A percentile compares a stretch with the other conserved stretches of the same genome.
Conservation (phyloP, 2,329 filamentous ascomycete species). For the Colletotrichum sp. region DNA sequence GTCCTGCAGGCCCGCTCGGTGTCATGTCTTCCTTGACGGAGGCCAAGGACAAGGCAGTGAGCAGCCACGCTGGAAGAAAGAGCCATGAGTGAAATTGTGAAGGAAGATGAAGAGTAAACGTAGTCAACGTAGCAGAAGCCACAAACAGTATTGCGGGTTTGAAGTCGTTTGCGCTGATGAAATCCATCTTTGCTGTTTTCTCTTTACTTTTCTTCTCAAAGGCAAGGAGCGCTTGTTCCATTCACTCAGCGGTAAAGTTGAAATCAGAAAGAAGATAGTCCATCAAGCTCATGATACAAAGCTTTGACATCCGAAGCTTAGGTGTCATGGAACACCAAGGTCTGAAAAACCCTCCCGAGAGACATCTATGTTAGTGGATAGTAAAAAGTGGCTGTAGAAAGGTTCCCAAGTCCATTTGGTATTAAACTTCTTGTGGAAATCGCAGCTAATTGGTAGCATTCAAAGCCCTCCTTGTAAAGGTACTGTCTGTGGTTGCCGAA, state of each 20-base stretch:
- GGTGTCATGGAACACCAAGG: not conserved
- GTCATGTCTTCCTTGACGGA: not conserved
- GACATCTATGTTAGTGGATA: not conserved
- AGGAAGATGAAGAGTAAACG: not conserved
- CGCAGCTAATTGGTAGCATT: not conserved
- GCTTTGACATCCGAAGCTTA: not conserved
- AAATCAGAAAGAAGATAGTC: rapidly evolving
- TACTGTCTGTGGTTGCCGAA: not conserved
- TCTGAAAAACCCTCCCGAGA: not conserved
- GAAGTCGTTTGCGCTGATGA: not conserved
- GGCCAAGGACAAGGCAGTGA: not conserved
- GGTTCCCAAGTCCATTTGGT: not conserved
- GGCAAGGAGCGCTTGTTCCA: not conserved
- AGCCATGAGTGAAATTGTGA: not conserved
- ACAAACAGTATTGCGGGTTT: not conserved
- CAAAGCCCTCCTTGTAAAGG: not conserved
- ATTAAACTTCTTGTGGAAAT: not conserved
- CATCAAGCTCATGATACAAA: not conserved
- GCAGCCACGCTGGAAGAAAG: not conserved
- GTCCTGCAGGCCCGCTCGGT: not conserved
- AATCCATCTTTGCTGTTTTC: not conserved
- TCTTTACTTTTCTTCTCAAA: rapidly evolving
- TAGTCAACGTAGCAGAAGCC: not conserved
- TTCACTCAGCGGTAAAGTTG: not conserved
- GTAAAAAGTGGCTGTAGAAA: not conserved